Base-by-base conservation (phyloP, 352 stramenopile species). In the Pythium dissotocum region DNA sequence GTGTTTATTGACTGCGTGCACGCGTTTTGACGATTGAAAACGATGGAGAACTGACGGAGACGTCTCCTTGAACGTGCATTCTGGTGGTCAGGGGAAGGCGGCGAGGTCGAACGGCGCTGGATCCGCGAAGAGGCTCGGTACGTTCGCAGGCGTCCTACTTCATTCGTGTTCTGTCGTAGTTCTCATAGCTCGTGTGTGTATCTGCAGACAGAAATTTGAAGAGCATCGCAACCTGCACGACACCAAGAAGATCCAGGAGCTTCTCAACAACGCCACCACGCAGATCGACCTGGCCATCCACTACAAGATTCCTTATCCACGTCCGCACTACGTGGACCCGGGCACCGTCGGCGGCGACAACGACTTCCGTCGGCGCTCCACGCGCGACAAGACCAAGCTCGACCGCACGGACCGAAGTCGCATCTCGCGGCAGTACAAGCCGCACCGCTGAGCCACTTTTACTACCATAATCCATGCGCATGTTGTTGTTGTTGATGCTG, bases 221-320 rank as follows among this genome's bases (percentile, higher is more conserved):
- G 85, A 88, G 67, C 80, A 89, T 36, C 81, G 83, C 18, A 40
- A 21, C 24, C 42, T 92, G 26, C 54, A 35, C 0, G 67, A 80
- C 55, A 33, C 73, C 8, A 36, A 51, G 12, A 51, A 71, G 13
- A 77, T 92, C 56, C 68, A 80, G 12, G 77, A 90, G 58, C 76
- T 83, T 10, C 69, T 95, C 10, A 72, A 82, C 12, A 74, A 82
- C 35, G 79, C 71, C 8, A 78, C 92, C 58, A 82, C 89, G 55
- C 80, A 93, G 48, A 78, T 95, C 56, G 87, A 95, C 59, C 63
- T 94, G 26, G 87, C 85, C 30, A 58, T 95, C 46, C 85, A 94
- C 72, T 93, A 94, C 73, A 87, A 91, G 60, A 95, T 91, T 65
- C 87, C 85, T 56, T 95, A 94, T 48, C 87, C 87, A 48, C 77